A percentile compares a stretch with the other conserved stretches of the same genome.
phyloP scores from a whole-genome alignment of 106 monocot species.

The Allium cepa region DNA sequence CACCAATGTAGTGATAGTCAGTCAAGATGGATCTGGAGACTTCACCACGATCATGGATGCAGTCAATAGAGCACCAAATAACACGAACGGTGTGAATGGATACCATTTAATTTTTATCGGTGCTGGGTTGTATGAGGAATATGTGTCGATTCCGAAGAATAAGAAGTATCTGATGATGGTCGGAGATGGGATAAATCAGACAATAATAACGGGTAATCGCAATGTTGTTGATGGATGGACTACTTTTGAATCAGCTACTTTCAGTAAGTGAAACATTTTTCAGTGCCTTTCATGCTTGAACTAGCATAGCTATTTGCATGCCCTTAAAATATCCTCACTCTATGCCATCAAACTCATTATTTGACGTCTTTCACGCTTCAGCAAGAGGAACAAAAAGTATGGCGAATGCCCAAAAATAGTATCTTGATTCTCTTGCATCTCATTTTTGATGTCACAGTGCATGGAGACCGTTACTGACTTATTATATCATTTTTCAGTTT shows the following conservation, averaged over 20 bases:
- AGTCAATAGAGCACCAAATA: slow-evolving; percentile 33
- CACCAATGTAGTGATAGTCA: slow-evolving; percentile 31
- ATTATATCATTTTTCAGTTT: no score
- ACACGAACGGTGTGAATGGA: slow-evolving; percentile 22
- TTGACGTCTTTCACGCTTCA: no score
- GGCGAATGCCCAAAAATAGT: no score
- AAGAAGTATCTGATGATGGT: slow-evolving; percentile 59
- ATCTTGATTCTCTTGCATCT: no score
- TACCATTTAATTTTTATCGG: slow-evolving; percentile 43
- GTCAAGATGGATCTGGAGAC: slow-evolving; percentile 36
- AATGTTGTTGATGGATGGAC: slow-evolving; percentile 57
- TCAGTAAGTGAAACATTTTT: slow-evolving; percentile 19
- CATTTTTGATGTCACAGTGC: no score
- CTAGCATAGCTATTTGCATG: no score
- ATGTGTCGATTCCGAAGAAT: slow-evolving; percentile 38
- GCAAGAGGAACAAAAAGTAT: no score
- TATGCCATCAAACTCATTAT: no score
- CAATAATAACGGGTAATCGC: slow-evolving; percentile 47
- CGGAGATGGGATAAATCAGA: slow-evolving; percentile 52
- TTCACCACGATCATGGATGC: slow-evolving; percentile 44
- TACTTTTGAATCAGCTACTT: slow-evolving; percentile 46
- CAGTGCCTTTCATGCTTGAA: not conserved
- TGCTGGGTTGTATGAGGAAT: slow-evolving; percentile 51
- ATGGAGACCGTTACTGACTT: no score
- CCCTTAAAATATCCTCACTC: no score